phyloP scores from a whole-genome alignment of 768 basidiomycete species.

The Leccinum ochraceum region DNA sequence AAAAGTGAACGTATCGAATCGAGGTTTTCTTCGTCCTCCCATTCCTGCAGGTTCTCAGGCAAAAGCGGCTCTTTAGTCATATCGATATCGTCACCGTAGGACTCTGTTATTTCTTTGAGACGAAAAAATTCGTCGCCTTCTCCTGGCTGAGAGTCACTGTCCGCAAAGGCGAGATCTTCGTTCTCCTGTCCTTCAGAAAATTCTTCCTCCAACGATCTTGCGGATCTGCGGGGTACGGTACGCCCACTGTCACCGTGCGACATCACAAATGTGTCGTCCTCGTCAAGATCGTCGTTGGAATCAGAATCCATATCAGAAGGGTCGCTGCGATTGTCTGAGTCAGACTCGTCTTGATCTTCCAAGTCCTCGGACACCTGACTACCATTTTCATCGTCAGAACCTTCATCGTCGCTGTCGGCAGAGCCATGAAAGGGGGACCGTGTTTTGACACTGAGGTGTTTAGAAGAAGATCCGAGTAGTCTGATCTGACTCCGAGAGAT shows the following conservation, averaged over 20 bases:
- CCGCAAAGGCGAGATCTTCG: constrained; percentile 63
- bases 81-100: constrained; percentile 59
- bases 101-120: constrained; percentile 42
- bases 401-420: constrained; percentile 39
- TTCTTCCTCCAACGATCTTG: constrained; percentile 36
- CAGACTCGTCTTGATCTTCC: neutral
- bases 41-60: constrained; percentile 57
- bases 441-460: constrained; percentile 52
- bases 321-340: constrained; percentile 4
- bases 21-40: constrained; percentile 84
- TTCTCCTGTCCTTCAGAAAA: constrained; percentile 38
- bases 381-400: constrained; percentile 23
- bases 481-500: constrained; percentile 81
- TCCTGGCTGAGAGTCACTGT: constrained; percentile 76
- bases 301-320: constrained; percentile 5
- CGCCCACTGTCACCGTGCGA: constrained; percentile 48
- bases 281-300: neutral
- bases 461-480: constrained; percentile 81
- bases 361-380: constrained; percentile 17
- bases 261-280: neutral
- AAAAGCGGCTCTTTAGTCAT: constrained; percentile 63
- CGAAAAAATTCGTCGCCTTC: constrained; percentile 72
- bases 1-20: constrained; percentile 87
- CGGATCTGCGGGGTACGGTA: constrained; percentile 42
- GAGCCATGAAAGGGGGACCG: constrained; percentile 32